These are phyloP conservation scores for Penicillium sp. DNA, from an alignment of 2,329 filamentous ascomycete species.

Conservation along the genomic window DNA sequence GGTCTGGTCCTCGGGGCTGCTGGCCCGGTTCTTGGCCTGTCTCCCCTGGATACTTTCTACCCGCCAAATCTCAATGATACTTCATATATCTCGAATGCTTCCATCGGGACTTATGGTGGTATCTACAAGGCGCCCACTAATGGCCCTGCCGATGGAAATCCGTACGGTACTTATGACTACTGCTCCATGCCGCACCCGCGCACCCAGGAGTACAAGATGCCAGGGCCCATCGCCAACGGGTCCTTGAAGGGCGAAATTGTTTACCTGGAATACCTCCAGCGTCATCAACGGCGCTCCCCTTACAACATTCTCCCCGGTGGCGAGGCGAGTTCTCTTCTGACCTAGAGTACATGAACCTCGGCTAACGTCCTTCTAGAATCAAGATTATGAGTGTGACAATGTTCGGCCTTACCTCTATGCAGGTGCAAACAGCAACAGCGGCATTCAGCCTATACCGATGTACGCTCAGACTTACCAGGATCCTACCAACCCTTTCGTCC, in stretches of 20 bases:
- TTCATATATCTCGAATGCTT: slow-evolving; percentile 42
- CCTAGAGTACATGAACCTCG: background rate
- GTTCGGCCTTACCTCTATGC: slow-evolving; percentile 44
- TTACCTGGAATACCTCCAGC: slow-evolving; percentile 46
- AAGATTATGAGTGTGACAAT: slow-evolving; percentile 45
- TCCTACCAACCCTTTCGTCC: slow-evolving; percentile 39
- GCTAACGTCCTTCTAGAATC: slow-evolving; percentile 31
- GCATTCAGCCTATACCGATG: slow-evolving; percentile 33
- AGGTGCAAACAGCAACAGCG: slow-evolving; percentile 24
- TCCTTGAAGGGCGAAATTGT: slow-evolving; percentile 37
- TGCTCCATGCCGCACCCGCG: slow-evolving; percentile 48
- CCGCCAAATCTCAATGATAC: slow-evolving; percentile 43
- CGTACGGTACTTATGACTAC: slow-evolving; percentile 44
- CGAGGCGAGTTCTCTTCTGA: slow-evolving; percentile 31
- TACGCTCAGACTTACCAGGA: slow-evolving; percentile 45
- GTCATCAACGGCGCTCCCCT: slow-evolving; percentile 44
- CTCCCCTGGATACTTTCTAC: slow-evolving; percentile 38
- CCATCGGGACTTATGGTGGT: slow-evolving; percentile 43
- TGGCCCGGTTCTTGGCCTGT: slow-evolving; percentile 15
- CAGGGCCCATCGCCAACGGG: slow-evolving; percentile 33
- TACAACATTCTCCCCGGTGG: slow-evolving; percentile 47
- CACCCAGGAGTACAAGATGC: slow-evolving; percentile 36
- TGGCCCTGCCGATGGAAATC: slow-evolving; percentile 25
- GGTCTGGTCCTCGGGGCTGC: slow-evolving; percentile 13
- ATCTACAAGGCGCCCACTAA: slow-evolving; percentile 37